These are phyloP conservation scores for Erythrobasidium yunnanense DNA, from an alignment of 768 basidiomycete species.

Conservation along the genomic window DNA sequence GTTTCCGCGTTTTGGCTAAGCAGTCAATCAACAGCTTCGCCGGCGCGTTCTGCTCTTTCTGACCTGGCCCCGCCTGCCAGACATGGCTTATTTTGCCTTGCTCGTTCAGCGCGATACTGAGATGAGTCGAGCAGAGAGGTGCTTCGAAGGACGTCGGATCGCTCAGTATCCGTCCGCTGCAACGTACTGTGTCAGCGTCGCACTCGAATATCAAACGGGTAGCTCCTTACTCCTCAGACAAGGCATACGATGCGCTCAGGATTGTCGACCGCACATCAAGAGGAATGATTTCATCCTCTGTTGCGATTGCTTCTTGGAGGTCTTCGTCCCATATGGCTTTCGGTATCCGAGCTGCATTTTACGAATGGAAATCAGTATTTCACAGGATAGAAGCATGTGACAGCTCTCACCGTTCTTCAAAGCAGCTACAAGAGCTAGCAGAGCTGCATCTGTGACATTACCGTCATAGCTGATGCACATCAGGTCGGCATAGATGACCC, in stretches of 20 bases:
- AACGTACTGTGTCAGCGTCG: background rate
- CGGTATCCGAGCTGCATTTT: slow-evolving; percentile 54
- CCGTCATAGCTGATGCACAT: slow-evolving; percentile 97
- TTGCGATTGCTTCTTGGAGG: slow-evolving; percentile 46
- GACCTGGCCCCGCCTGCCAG: slow-evolving; percentile 36
- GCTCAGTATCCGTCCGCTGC: slow-evolving; percentile 56
- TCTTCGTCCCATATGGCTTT: slow-evolving; percentile 62
- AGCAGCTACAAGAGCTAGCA: slow-evolving; percentile 77
- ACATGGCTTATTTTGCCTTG: slow-evolving; percentile 52
- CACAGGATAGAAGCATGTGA: background rate
- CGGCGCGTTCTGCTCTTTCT: background rate
- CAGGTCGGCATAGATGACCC: slow-evolving; percentile 90
- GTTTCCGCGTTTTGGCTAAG: slow-evolving; percentile 31
- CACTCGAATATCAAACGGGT: background rate
- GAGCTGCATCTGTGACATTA: slow-evolving; percentile 79
- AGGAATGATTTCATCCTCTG: slow-evolving; percentile 34
- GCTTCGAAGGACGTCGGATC: slow-evolving; percentile 90
- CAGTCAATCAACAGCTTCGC: slow-evolving; percentile 35
- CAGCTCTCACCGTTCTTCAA: slow-evolving; percentile 62
- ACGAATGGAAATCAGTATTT: background rate
- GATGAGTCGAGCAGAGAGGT: slow-evolving; percentile 61
- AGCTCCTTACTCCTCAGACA: slow-evolving; percentile 69
- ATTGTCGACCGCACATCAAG: slow-evolving; percentile 37
- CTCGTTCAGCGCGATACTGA: slow-evolving; percentile 55
- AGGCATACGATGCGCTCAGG: slow-evolving; percentile 57